Conservation (phyloP, 768 basidiomycete genomes). For the Lentinula sp. region DNA sequence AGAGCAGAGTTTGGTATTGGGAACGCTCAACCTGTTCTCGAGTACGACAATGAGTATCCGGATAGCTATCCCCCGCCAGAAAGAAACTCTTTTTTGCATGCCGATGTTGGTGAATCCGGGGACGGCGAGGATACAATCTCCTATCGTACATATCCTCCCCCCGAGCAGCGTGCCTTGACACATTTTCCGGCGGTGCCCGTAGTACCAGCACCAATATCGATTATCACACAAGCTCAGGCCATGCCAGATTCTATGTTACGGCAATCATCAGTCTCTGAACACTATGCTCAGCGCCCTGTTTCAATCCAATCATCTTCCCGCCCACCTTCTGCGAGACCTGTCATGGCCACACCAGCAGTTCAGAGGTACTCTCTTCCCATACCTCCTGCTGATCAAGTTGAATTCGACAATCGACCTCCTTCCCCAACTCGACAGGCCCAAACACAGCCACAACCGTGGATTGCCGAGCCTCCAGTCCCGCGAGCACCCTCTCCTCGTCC, state of each 20-base stretch:
- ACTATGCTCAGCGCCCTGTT: background rate
- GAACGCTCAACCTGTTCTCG: background rate
- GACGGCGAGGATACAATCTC: slow-evolving; percentile 1
- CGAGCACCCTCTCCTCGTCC: slow-evolving; percentile 4
- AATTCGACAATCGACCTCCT: background rate
- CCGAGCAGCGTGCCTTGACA: background rate
- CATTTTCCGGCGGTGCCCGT: background rate
- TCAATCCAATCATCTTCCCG: background rate
- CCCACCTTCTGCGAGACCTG: background rate
- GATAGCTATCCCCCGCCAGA: background rate
- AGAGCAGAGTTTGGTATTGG: slow-evolving; percentile 3
- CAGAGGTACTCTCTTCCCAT: slow-evolving; percentile 2
- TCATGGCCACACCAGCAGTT: slow-evolving; percentile 2
- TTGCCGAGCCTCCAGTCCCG: background rate
- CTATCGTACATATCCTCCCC: background rate
- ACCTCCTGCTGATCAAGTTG: background rate
- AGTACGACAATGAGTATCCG: background rate
- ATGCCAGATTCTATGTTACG: background rate
- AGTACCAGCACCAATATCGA: background rate
- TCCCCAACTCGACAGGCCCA: background rate
- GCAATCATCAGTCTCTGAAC: background rate
- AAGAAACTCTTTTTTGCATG: background rate
- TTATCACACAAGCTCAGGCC: background rate
- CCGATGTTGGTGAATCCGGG: background rate
- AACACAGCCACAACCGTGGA: background rate